Evolutionary conservation across 345 rosid genomes (phyloP).

Genomic region (Isatis tinctoria): DNA sequence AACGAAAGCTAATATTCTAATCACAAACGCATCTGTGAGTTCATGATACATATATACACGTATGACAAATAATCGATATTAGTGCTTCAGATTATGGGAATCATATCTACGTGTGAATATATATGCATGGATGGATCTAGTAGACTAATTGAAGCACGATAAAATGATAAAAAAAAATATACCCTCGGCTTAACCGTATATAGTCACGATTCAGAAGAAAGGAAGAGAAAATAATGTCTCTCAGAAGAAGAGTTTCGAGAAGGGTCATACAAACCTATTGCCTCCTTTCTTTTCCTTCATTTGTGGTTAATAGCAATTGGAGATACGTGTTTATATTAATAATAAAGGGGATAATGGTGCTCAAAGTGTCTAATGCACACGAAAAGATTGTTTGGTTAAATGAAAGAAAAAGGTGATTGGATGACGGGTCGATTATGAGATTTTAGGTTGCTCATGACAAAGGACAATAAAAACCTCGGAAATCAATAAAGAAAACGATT

Average conservation of each 20-base stretch:
- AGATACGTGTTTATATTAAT: conserved; percentile 5
- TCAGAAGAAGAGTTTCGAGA: neutral
- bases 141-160: neutral
- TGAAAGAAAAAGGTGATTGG: conserved; percentile 32
- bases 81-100: neutral
- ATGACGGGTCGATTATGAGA: conserved; percentile 22
- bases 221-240: neutral
- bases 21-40: neutral
- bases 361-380: conserved; percentile 18
- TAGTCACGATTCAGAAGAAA: neutral
- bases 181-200: neutral
- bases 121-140: neutral
- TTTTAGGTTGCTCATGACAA: conserved; percentile 35
- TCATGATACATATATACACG: too few relatives aligned
- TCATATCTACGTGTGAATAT: neutral
- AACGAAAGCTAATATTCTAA: neutral
- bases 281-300: conserved; percentile 18
- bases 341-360: conserved; percentile 1
- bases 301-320: conserved; percentile 1
- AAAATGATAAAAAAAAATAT: neutral
- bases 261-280: conserved; percentile 24
- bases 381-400: conserved; percentile 36
- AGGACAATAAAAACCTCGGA: conserved; percentile 19
- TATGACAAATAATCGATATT: neutral
- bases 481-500: neutral